phyloP scores from a whole-genome alignment of 495 filamentous ascomycete species.

The Trichocladium uniseriatum region DNA sequence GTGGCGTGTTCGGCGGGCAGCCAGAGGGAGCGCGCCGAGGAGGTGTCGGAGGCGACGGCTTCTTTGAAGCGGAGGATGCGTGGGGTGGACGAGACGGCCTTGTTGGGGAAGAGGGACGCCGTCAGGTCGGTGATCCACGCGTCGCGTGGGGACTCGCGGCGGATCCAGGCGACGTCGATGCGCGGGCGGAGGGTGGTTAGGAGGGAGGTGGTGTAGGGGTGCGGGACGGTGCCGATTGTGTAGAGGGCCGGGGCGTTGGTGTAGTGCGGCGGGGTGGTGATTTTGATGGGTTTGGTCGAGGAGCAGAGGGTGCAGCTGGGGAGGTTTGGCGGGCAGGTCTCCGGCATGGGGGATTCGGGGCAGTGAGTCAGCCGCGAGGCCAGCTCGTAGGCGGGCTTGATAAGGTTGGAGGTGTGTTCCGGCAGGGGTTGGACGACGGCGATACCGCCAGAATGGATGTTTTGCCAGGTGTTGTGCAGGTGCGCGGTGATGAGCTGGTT shows the following conservation, averaged over 20 bases:
- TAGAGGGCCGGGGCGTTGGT: conserved; percentile 56
- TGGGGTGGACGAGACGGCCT: conserved; percentile 47
- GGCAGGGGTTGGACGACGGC: conserved; percentile 69
- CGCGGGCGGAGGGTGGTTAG: conserved; percentile 43
- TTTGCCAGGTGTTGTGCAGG: conserved; percentile 78
- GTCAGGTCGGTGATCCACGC: conserved; percentile 68
- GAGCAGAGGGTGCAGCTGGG: conserved; percentile 66
- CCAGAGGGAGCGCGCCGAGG: conserved; percentile 57
- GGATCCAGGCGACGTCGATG: conserved; percentile 57
- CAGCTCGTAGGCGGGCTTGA: conserved; percentile 58
- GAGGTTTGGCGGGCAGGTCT: conserved; percentile 79
- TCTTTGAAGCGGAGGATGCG: conserved; percentile 74
- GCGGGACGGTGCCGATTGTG: conserved; percentile 79
- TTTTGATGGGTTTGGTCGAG: conserved; percentile 42
- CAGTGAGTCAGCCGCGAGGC: conserved; percentile 67
- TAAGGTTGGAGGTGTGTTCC: conserved; percentile 60
- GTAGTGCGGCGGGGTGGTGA: conserved; percentile 50
- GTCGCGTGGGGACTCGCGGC: conserved; percentile 68
- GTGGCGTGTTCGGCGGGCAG: conserved; percentile 64
- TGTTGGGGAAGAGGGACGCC: conserved; percentile 46
- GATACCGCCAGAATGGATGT: conserved; percentile 62
- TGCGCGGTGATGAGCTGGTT: conserved; percentile 75
- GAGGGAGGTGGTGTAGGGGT: conserved; percentile 73
- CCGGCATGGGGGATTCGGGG: conserved; percentile 55
- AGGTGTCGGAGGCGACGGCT: conserved; percentile 57